Evolutionary conservation across 495 filamentous ascomycete genomes (phyloP), one percentile per base, ranked within the genome.

Genomic region (Penicillium macrosclerotiorum): DNA sequence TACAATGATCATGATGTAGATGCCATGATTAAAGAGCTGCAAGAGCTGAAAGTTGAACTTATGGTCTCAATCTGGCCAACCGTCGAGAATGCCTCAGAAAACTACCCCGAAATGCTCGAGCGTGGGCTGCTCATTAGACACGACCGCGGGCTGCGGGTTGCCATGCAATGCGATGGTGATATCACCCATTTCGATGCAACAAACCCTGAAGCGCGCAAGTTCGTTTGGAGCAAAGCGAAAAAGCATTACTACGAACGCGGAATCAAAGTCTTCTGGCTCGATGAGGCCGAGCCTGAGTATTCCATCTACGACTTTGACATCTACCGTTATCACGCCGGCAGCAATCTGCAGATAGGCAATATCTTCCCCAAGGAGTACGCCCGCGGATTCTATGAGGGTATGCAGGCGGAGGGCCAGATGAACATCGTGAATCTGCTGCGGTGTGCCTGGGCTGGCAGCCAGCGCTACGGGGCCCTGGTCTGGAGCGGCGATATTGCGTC

Each of bases 11-110:
- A n/a, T n/a, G n/a, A n/a, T n/a, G 4, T 3, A 72, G 69, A 73
- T 37, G 73, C 74, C 18, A 81, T 83, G 78, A 62, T 83, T 24
- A 52, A 61, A 29, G 77, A 81, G 54, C 69, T 81, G 5, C 59
- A 75, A 27, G 61, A 66, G 3, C 55, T 81, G 37, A 65, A 71
- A 12, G 66, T 81, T 36, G 74, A 81, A 42, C 65, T 79, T 5
- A 80, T 83, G 76, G 78, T 83, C 22, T 81, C 78, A 1, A 68
- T 81, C 53, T 82, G 77, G 78, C 79, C 79, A 0, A 79, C 75
- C 0, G 77, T 82, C 17, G 78, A 82, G 37, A 69, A 60, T 11
- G 51, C 54, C 14, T 77, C 71, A 1, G 67, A 74, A 35, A 80
- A 79, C 58, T 81, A 67, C 50, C 42, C 66, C 3, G 74, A 78